Evolutionary conservation across 2,329 filamentous ascomycete genomes (phyloP), one percentile per base, ranked within the genome.

Genomic region (Leptoxyphium fumago): DNA sequence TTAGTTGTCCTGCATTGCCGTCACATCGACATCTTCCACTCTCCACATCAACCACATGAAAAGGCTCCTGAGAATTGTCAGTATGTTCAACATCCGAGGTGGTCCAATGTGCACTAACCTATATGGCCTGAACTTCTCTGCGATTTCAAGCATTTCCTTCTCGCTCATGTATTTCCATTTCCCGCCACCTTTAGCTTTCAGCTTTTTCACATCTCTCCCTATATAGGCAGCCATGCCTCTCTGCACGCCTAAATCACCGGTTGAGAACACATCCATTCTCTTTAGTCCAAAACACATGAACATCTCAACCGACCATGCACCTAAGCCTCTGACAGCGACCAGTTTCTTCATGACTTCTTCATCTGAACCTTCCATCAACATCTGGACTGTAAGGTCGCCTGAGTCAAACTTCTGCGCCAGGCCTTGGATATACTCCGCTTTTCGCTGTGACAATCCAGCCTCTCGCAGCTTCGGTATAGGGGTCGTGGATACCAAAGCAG

Each of bases 11-110:
- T 52, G 45, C 52, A 77, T 56, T 38, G 72, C 71, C 21, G 66
- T 65, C 17, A 88, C 65, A 61, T 93, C 82, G 3, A 86, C 85
- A 58, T 86, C 78, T 59, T 82, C 82, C 10, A 89, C 78, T 46
- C 82, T 72, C 88, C 89, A 95, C 84, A 94, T 94, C 61, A 94
- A 94, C 88, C 88, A 95, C 88, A 95, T 95, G 57, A 94, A 94
- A 38, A 95, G 61, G 55, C 82, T 91, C 58, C 88, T 80, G 43
- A 5, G 38, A 2, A 21, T 36, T 4, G 32, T 36, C 15, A 36
- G 32, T 15, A 15, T 15, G 9, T 5, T 36, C 13, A 21, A 40
- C 38, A 38, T 49, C 50, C 52, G 46, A 47, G 41, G 45, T 26
- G 43, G 40, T 34, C 28, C 45, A 13, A 14, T 10, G 13, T 15